These are phyloP conservation scores for Maudiozyma bulderi DNA, from an alignment of 805 yeast species.

Conservation along the genomic window DNA sequence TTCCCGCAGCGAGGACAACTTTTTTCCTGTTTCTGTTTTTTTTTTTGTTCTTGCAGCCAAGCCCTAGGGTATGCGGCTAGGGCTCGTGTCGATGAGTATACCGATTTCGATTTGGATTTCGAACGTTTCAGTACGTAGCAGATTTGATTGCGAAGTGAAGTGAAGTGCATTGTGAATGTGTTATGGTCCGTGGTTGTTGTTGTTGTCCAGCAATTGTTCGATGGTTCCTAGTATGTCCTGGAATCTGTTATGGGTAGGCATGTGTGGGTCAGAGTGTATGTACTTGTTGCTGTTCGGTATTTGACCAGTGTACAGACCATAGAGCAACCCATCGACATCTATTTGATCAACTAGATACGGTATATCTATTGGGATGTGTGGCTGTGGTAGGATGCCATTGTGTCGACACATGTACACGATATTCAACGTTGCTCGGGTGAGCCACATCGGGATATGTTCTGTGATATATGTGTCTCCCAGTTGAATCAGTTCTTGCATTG, in stretches of 20 bases:
- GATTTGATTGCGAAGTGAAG: too few relatives aligned
- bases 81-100: neutral
- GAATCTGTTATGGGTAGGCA: neutral
- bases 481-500: neutral
- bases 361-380: slow-evolving; percentile 9
- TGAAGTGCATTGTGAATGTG: neutral
- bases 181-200: neutral
- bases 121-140: too few relatives aligned
- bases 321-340: slow-evolving; percentile 24
- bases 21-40: neutral
- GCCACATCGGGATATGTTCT: slow-evolving; percentile 7
- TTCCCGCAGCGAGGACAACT: neutral
- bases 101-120: too few relatives aligned
- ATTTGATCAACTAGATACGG: slow-evolving; percentile 15
- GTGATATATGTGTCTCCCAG: neutral
- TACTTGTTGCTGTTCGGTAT: neutral
- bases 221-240: neutral
- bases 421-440: slow-evolving; percentile 13
- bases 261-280: neutral
- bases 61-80: neutral
- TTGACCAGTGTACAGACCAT: slow-evolving; percentile 7
- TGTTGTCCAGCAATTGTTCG: neutral
- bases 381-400: slow-evolving; percentile 9
- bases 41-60: neutral
- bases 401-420: slow-evolving; percentile 11